Evolutionary conservation across 2,329 filamentous ascomycete species (phyloP), one percentile per base, ranked within the genome.

Genomic region (Penicillium italicum): DNA sequence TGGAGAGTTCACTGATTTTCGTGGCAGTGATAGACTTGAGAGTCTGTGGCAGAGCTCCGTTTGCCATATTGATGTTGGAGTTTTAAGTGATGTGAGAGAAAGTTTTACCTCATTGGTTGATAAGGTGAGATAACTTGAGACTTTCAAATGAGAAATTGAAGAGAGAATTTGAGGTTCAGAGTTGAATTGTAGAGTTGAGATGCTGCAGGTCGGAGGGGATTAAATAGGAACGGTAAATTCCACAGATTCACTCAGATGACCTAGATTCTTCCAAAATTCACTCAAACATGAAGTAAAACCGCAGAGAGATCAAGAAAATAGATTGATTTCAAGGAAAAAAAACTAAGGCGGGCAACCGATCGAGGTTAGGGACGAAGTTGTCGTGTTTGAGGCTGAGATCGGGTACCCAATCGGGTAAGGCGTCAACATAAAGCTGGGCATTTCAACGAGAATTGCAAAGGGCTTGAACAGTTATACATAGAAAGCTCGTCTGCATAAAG

Each of bases 1-100:
- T 80, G 28, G 77, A 74, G 8, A 85, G 75, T 62, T 85, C 81
- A n/a, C 72, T 72, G 56, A 85, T 79, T 63, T 85, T 85, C 55
- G 79, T 81, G 37, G 72, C 72, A 20, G 80, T 84, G 65, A 84
- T 81, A 33, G 79, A 78, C 50, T 79, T 77, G 28, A 84, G 76
- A 14, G 81, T 82, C 52, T 81, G 74, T 6, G 81, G 81, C 34
- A 83, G 74, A 41, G 73, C 73, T 22, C 68, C 62, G 22, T 60
- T 60, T 20, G 69, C 34, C 70, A 74, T 75, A 38, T 37, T 64
- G 42, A 28, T 9, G 16, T 33, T 30, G 11, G 9, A 22, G 1
- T 5, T 18, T 34, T 4, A 10, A 8, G 1, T 3, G 5, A 38
- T 8, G 3, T 34, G 4, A 44, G 11, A 14, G 26, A 4, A 40